phyloP scores from a whole-genome alignment of 441 rosid species.

The Erodium texanum region DNA sequence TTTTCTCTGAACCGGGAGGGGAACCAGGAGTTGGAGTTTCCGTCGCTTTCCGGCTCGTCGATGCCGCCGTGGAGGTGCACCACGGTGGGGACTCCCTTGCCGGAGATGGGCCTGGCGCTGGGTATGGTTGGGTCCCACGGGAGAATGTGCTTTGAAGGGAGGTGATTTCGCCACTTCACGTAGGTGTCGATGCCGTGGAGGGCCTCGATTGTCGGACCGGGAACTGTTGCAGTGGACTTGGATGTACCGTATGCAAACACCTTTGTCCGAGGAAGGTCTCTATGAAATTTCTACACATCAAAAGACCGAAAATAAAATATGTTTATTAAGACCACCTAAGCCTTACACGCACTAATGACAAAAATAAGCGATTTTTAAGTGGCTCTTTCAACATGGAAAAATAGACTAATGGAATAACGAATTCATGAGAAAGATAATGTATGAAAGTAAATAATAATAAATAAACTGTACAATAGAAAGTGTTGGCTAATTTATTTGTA shows the following conservation, averaged over 20 bases:
- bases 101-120: conserved; percentile 36
- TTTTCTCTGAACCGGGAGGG: conserved; percentile 45
- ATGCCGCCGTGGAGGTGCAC: conserved; percentile 89
- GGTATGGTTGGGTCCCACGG: conserved; percentile 86
- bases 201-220: conserved; percentile 94
- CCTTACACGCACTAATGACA: too few relatives aligned
- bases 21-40: conserved; percentile 69
- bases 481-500: too few relatives aligned
- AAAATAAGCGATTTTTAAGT: too few relatives aligned
- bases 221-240: conserved; percentile 46
- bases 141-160: conserved; percentile 73
- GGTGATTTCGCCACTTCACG: conserved; percentile 76
- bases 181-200: conserved; percentile 46
- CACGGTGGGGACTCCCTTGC: conserved; percentile 70
- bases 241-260: conserved; percentile 81
- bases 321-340: too few relatives aligned
- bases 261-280: conserved; percentile 66
- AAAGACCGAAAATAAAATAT: neutral
- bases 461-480: too few relatives aligned
- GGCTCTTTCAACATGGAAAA: too few relatives aligned
- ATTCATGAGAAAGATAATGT: too few relatives aligned
- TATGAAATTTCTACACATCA: conserved; percentile 63
- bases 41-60: conserved; percentile 70
- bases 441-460: too few relatives aligned
- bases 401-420: too few relatives aligned